phyloP scores from a whole-genome alignment of 2,329 filamentous ascomycete genomes.

The Fusarium euwallaceae region DNA sequence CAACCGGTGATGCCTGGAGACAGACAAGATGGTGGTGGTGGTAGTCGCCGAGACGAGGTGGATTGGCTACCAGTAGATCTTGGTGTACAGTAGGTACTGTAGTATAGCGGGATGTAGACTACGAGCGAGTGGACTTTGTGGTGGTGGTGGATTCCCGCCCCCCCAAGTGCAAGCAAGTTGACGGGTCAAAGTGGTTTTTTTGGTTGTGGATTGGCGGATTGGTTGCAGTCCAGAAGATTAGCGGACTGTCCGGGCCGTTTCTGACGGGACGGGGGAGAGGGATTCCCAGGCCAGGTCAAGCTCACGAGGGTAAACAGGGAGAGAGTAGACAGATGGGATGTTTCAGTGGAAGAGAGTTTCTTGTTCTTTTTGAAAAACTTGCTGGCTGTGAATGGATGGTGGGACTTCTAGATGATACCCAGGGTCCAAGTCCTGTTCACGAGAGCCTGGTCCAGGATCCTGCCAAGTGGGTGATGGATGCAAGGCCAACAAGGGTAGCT shows the following conservation, averaged over 20 bases:
- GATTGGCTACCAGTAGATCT: slow-evolving; percentile 31
- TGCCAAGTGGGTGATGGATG: slow-evolving; percentile 28
- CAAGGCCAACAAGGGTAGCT: slow-evolving; percentile 31
- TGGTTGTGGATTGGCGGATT: background rate
- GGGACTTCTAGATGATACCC: slow-evolving; percentile 6
- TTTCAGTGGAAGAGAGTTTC: background rate
- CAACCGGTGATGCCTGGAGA: background rate
- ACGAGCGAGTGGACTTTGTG: slow-evolving; percentile 28
- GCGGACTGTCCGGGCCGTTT: slow-evolving; percentile 5
- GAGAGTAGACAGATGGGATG: background rate
- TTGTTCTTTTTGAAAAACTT: background rate
- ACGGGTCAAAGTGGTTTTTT: background rate
- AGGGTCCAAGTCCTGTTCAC: slow-evolving; percentile 41
- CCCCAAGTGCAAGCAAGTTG: slow-evolving; percentile 5
- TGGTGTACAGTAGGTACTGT: background rate
- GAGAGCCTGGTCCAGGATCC: slow-evolving; percentile 24
- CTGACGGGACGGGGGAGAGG: background rate
- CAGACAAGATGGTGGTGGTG: slow-evolving; percentile 33
- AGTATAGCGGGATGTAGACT: slow-evolving; percentile 11
- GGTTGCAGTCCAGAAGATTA: slow-evolving; percentile 1
- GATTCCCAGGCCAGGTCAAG: background rate
- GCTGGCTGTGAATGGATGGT: slow-evolving; percentile 4
- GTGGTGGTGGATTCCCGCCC: slow-evolving; percentile 34
- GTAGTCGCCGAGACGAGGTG: slow-evolving; percentile 28
- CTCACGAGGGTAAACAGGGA: background rate